A percentile compares a stretch with the other conserved stretches of the same genome.
Conservation (phyloP, 176 grass and related monocot species). For the Hyparrhenia diplandra region DNA sequence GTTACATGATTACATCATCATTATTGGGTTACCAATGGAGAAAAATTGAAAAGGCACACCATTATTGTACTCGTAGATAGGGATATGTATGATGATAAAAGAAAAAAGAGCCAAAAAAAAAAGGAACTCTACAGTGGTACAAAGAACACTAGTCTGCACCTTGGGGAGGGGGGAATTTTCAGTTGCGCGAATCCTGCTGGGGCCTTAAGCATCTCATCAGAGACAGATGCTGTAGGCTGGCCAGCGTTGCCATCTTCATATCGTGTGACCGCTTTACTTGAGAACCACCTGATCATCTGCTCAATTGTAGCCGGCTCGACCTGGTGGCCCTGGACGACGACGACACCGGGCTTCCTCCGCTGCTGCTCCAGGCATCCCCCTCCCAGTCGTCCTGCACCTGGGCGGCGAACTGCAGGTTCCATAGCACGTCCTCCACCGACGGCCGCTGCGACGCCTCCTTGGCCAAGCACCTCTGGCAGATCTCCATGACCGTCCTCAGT, state of each 20-base stretch:
- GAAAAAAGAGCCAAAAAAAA: neutral
- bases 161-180: neutral
- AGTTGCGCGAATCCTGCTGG: neutral
- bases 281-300: constrained; percentile 17
- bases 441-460: constrained; percentile 80
- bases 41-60: neutral
- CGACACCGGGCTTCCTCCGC: constrained; percentile 52
- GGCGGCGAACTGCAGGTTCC: constrained; percentile 95
- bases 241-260: neutral
- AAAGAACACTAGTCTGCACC: neutral
- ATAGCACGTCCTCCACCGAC: constrained; percentile 87
- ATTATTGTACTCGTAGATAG: constrained; percentile 20
- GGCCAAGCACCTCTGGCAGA: constrained; percentile 76
- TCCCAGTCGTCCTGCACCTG: constrained; percentile 85
- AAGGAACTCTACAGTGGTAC: neutral
- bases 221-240: too few species aligned
- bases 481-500: constrained; percentile 75
- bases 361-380: constrained; percentile 53
- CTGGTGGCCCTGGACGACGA: constrained; percentile 39
- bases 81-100: neutral
- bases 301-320: constrained; percentile 4
- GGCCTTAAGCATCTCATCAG: neutral
- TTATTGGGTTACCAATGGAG: too few species aligned
- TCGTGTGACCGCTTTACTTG: neutral
- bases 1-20: too few species aligned